These are phyloP conservation scores for Jatropha curcas DNA, from an alignment of 345 rosid genomes.

Conservation along the genomic window DNA sequence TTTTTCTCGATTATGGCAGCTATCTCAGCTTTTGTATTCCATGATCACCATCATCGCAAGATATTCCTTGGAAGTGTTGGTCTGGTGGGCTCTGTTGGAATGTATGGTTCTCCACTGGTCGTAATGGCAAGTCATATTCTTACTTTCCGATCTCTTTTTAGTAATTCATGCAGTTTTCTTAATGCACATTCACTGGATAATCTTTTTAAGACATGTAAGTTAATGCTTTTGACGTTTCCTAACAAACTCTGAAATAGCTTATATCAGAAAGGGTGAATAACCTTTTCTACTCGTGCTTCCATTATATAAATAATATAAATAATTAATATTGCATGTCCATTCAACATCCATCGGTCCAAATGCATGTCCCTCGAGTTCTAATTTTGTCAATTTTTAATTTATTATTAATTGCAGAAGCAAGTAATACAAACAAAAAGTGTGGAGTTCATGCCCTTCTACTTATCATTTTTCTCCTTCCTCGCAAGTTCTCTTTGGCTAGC, in stretches of 20 bases:
- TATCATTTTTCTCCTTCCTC: constrained; percentile 76
- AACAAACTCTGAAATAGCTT: too few species aligned
- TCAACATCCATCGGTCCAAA: not conserved
- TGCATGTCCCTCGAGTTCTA: not conserved
- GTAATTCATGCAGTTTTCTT: too few species aligned
- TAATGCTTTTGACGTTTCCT: too few species aligned
- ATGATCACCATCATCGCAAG: constrained; percentile 68
- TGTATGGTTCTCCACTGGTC: constrained; percentile 80
- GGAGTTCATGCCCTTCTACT: constrained; percentile 90
- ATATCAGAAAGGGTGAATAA: too few species aligned
- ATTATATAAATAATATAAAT: too few species aligned
- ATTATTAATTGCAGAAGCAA: constrained; percentile 51
- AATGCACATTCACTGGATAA: too few species aligned
- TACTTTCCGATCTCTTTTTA: not conserved
- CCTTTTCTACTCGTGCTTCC: too few species aligned
- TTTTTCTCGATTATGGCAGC: constrained; percentile 36
- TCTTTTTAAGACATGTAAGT: too few species aligned
- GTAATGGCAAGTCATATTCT: constrained; percentile 52
- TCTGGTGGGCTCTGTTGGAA: constrained; percentile 53
- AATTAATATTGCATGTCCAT: not conserved
- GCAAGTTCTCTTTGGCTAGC: constrained; percentile 73
- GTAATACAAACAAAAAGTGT: constrained; percentile 77
- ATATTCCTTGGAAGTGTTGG: constrained; percentile 69
- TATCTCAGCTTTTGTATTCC: constrained; percentile 48
- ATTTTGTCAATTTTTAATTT: too few species aligned